Percentiles rank a stretch among this genome's conserved stretches.
Evolutionary conservation across 1,284 basidiomycete species (phyloP).

Genomic region (Ceratobasidium sp.): DNA sequence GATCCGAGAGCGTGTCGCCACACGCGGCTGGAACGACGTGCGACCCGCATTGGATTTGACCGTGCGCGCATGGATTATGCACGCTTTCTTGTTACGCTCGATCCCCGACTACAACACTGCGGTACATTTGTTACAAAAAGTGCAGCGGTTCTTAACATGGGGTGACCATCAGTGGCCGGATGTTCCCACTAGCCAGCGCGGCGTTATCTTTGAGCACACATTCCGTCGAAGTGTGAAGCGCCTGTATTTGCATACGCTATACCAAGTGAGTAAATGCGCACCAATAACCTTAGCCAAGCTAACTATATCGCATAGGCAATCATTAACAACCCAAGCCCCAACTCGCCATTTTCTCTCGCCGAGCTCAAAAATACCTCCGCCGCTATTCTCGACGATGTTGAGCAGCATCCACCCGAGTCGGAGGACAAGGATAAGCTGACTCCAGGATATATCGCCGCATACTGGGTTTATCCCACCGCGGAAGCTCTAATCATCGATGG

Average conservation of each 20-base stretch:
- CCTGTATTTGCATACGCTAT: conserved; percentile 49
- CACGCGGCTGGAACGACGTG: conserved; percentile 38
- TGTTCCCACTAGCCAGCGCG: conserved; percentile 48
- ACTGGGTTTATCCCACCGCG: conserved; percentile 29
- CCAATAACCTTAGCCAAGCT: not conserved
- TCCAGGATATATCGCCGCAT: conserved; percentile 30
- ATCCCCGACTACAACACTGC: conserved; percentile 41
- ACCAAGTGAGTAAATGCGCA: conserved; percentile 48
- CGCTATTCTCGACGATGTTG: conserved; percentile 27
- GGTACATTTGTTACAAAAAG: conserved; percentile 46
- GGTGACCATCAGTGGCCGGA: conserved; percentile 51
- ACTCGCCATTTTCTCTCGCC: conserved; percentile 30
- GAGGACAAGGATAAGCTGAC: conserved; percentile 8
- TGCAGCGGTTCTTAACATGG: conserved; percentile 53
- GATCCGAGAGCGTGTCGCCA: conserved; percentile 25
- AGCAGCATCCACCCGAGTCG: conserved; percentile 23
- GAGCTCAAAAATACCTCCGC: conserved; percentile 31
- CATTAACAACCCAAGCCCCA: conserved; percentile 25
- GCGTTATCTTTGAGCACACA: conserved; percentile 49
- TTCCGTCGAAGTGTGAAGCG: conserved; percentile 51
- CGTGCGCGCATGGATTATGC: conserved; percentile 43
- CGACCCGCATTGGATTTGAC: conserved; percentile 42
- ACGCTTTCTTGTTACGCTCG: conserved; percentile 40
- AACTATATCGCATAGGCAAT: not conserved
- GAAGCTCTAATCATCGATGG: conserved; percentile 25